phyloP scores from a whole-genome alignment of 1,139 yeast genomes.

The Blastobotrys raffinosifermentans region DNA sequence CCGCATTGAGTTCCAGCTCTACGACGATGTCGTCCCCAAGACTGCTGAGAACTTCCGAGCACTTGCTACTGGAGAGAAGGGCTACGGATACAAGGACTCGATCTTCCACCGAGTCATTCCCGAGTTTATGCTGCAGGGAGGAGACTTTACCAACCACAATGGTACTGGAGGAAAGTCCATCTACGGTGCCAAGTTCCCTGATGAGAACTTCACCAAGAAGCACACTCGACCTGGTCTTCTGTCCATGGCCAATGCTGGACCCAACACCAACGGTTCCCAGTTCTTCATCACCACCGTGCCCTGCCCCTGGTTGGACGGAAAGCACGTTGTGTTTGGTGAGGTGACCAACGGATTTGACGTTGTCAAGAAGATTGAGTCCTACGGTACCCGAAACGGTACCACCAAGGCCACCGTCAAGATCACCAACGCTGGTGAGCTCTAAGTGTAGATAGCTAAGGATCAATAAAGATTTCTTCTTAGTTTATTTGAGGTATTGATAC shows the following conservation, averaged over 20 bases:
- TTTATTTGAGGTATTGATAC: background rate
- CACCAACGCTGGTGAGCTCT: constrained; percentile 80
- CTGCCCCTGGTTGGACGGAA: constrained; percentile 96
- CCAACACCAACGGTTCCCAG: constrained; percentile 99
- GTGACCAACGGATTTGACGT: constrained; percentile 84
- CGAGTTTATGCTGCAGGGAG: constrained; percentile 98
- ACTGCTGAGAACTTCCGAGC: constrained; percentile 98
- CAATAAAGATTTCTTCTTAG: background rate
- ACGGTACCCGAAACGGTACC: constrained; percentile 81
- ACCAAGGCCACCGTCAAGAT: constrained; percentile 74
- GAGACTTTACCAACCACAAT: constrained; percentile 70
- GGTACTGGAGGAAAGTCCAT: constrained; percentile 99
- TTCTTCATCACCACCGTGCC: constrained; percentile 97
- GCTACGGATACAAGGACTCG: constrained; percentile 88
- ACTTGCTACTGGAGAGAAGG: constrained; percentile 94
- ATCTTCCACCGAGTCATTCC: constrained; percentile 99
- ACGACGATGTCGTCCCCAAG: constrained; percentile 91
- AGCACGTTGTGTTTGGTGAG: constrained; percentile 98
- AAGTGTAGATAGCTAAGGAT: constrained; percentile 16
- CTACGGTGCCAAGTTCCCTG: constrained; percentile 93
- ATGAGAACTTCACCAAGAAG: constrained; percentile 83
- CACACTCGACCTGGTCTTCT: constrained; percentile 93
- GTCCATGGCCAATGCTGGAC: constrained; percentile 99
- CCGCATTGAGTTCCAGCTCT: constrained; percentile 75
- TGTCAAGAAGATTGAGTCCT: constrained; percentile 85